These are phyloP conservation scores for Encephalitozoon intestinalis DNA, from an alignment of 371 early-diverging fungal genomes.

Conservation along the genomic window DNA sequence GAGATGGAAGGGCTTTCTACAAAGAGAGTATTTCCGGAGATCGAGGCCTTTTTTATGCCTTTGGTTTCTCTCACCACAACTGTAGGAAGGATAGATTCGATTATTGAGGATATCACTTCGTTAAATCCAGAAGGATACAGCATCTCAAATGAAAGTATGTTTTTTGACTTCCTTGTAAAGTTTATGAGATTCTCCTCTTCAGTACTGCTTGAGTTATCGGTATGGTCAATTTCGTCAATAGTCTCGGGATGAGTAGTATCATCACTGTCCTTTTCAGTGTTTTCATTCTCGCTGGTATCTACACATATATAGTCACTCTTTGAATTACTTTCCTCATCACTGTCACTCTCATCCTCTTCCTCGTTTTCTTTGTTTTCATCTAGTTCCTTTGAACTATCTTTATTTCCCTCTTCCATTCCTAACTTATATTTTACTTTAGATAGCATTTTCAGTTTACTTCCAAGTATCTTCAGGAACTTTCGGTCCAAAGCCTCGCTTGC, in stretches of 20 bases:
- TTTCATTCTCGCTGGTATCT: conserved; percentile 52
- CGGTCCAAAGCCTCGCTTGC: conserved; percentile 19
- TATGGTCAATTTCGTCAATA: neutral
- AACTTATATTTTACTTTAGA: neutral
- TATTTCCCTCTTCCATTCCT: conserved; percentile 8
- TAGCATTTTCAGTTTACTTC: conserved; percentile 44
- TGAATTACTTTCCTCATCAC: conserved; percentile 1
- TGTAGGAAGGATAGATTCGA: conserved; percentile 32
- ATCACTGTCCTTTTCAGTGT: neutral
- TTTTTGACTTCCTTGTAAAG: conserved; percentile 20
- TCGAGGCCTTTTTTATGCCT: conserved; percentile 17
- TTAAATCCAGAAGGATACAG: conserved; percentile 44
- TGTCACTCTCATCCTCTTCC: conserved; percentile 30
- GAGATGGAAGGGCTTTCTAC: conserved; percentile 42
- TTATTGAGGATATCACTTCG: conserved; percentile 30
- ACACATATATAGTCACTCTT: conserved; percentile 46
- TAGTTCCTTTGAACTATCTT: neutral
- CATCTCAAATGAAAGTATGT: conserved; percentile 24
- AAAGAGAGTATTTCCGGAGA: neutral
- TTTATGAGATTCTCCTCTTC: conserved; percentile 15
- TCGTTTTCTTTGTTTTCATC: conserved; percentile 17
- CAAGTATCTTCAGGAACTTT: conserved; percentile 45
- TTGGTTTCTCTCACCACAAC: conserved; percentile 31
- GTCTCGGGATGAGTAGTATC: neutral
- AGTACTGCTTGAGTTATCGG: neutral